These are phyloP conservation scores for Pistacia atlantica DNA, from an alignment of 345 rosid genomes.

Conservation along the genomic window DNA sequence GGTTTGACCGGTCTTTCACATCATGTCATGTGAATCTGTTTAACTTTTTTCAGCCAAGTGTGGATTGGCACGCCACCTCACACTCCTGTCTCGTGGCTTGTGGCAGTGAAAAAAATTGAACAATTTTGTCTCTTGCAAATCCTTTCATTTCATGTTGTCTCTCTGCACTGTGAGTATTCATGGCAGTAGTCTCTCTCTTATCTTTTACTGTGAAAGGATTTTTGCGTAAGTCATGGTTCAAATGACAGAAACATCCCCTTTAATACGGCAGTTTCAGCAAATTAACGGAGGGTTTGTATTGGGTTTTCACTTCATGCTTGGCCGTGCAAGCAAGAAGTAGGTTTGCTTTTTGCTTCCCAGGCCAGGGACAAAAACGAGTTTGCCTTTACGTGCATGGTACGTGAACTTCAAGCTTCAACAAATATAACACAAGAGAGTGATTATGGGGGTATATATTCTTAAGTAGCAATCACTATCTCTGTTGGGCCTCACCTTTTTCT, in stretches of 20 bases:
- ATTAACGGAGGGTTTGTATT: constrained; percentile 9
- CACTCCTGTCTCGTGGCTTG: background rate
- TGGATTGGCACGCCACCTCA: constrained; percentile 32
- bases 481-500: background rate
- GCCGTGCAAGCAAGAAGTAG: constrained; percentile 51
- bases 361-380: constrained; percentile 27
- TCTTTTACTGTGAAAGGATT: background rate
- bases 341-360: constrained; percentile 43
- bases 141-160: background rate
- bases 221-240: background rate
- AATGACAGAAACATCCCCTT: constrained; percentile 39
- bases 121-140: constrained; percentile 3
- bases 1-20: constrained; percentile 36
- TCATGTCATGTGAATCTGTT: constrained; percentile 27
- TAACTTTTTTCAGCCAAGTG: background rate
- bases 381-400: constrained; percentile 58
- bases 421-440: background rate
- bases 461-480: constrained; percentile 17
- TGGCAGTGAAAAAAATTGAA: background rate
- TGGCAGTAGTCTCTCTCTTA: constrained; percentile 1
- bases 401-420: constrained; percentile 36
- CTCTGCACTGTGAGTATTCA: constrained; percentile 24
- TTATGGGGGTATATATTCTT: background rate
- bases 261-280: background rate
- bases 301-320: constrained; percentile 24